phyloP scores from a whole-genome alignment of 78 protist species.

The Dictyostelium citrinum region DNA sequence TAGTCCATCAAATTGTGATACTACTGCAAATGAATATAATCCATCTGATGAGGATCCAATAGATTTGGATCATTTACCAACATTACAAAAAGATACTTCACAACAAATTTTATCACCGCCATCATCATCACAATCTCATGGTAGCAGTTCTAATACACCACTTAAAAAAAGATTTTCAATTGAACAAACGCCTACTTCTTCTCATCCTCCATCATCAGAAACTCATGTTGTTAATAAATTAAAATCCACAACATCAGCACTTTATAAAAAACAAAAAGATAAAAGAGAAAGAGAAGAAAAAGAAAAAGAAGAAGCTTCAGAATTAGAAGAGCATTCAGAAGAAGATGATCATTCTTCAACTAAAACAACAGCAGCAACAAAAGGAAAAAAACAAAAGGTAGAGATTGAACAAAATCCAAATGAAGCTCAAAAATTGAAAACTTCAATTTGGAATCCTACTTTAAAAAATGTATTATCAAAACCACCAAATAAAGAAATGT shows the following conservation, averaged over 20 bases:
- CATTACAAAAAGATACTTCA: background rate
- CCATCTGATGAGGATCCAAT: conserved; percentile 1
- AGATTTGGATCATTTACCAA: background rate
- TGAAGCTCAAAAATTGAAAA: conserved; percentile 12
- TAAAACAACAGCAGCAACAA: background rate
- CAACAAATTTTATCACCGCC: background rate
- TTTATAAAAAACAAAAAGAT: background rate
- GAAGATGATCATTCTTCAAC: background rate
- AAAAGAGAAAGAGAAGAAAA: background rate
- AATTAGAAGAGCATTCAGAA: background rate
- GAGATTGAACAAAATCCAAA: background rate
- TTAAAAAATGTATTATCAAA: background rate
- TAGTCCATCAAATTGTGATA: background rate
- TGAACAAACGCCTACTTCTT: background rate
- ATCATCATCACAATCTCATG: background rate
- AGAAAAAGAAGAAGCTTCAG: background rate
- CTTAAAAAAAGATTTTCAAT: background rate
- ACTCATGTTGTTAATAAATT: background rate
- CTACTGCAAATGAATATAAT: background rate
- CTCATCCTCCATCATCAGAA: background rate
- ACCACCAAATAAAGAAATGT: conserved; percentile 9
- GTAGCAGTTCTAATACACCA: background rate
- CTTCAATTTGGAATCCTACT: conserved; percentile 15
- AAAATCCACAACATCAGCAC: background rate
- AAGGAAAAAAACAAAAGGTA: background rate